Base-by-base conservation (phyloP, 805 yeast genomes). In the Lipomyces yamanashiensis region DNA sequence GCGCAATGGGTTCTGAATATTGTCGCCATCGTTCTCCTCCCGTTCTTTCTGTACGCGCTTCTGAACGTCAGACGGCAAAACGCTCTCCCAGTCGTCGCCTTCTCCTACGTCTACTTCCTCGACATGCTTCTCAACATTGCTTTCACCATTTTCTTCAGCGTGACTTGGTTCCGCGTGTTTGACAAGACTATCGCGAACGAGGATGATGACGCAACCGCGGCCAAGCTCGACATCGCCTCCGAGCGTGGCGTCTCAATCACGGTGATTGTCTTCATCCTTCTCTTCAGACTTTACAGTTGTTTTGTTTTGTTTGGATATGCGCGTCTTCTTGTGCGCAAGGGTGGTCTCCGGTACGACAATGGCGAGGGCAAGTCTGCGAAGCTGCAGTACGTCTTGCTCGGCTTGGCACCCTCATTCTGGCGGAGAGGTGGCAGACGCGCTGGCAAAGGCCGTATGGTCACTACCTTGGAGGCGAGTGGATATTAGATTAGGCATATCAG, bases 1-100 rank as follows among this genome's bases (percentile, higher is more conserved):
- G 78, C 89, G 77, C 98, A 93, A 73, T 89, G 97, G 95, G 63
- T 88, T 0, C 85, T 87, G 68, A 91, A 92, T 74, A 70, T 88
- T 17, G 74, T 87, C 63, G 87, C 96, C 2, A 78, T 89, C 15
- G 59, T 83, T 2, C 79, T 86, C 6, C 76, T 92, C 50, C 85
- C 92, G 2, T 81, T 88, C 59, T 90, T 87, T 74, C 77, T 86
- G 2, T 77, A 82, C 45, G 95, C 91, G 0, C 79, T 84, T 49
- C 74, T 74, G 51, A 77, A 77, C 47, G 77, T 90, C 37, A 77
- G 80, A 58, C 77, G 79, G 53, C 87, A 88, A 51, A 83, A 83
- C 51, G 82, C 88, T 6, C 79, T 88, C 66, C 82, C 84, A 52
- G 81, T 85, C 70, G 84, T 95, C 4, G 79, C 87, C 34, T 85